Conservation (phyloP, 2,329 filamentous ascomycete genomes). For the Sclerotiophoma versabilis region DNA sequence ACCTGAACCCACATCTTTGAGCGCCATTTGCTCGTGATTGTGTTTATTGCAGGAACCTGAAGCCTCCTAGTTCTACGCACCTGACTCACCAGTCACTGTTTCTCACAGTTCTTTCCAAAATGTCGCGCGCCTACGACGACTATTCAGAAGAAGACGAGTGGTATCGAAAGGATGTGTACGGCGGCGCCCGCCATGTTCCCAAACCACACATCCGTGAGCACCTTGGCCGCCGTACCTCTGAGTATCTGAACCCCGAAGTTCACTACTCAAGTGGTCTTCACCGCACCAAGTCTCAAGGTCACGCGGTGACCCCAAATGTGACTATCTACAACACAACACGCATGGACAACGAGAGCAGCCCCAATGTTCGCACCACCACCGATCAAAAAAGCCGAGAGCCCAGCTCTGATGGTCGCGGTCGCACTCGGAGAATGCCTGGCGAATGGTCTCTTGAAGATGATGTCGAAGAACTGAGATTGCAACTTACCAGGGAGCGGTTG, state of each 20-base stretch:
- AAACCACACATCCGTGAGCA: conserved; percentile 22
- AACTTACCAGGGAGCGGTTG: conserved; percentile 31
- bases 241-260: conserved; percentile 40
- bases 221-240: conserved; percentile 36
- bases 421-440: conserved; percentile 40
- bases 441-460: conserved; percentile 48
- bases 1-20: conserved; percentile 23
- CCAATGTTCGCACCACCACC: conserved; percentile 38
- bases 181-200: conserved; percentile 44
- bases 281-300: conserved; percentile 55
- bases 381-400: conserved; percentile 38
- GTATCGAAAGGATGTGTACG: conserved; percentile 29
- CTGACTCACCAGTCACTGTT: not conserved
- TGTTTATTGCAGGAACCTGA: not conserved
- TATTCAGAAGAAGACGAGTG: conserved; percentile 39
- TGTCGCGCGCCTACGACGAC: conserved; percentile 39
- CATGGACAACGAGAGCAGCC: conserved; percentile 47
- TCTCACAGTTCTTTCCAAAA: conserved; percentile 14
- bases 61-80: not conserved
- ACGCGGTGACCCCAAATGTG: conserved; percentile 53
- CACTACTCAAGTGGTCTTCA: conserved; percentile 47
- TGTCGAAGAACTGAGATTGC: conserved; percentile 38
- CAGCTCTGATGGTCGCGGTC: conserved; percentile 42
- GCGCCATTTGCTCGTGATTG: conserved; percentile 16
- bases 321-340: conserved; percentile 56